Conservation (phyloP, 768 basidiomycete species). For the Lactifluus rugatus region DNA sequence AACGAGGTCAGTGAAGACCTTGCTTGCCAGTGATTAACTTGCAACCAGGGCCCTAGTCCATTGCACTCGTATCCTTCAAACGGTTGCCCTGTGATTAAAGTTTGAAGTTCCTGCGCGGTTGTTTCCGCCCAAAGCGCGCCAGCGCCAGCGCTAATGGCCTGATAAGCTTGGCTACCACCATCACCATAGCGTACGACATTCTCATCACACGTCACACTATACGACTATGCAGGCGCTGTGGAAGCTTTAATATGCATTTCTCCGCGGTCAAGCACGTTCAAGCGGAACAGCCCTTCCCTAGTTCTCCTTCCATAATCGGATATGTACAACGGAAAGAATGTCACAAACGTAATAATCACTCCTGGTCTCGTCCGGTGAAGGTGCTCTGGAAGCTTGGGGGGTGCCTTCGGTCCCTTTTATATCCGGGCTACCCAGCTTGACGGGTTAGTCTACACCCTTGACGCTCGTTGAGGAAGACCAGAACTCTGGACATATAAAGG, state of each 20-base stretch:
- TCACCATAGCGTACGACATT: background rate
- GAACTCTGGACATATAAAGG: slow-evolving; percentile 4
- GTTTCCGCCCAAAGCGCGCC: background rate
- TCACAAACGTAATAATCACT: background rate
- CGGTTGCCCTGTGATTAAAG: background rate
- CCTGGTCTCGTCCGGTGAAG: background rate
- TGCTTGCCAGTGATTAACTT: too few species aligned
- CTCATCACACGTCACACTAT: background rate
- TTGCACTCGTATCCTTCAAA: background rate
- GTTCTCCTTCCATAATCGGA: background rate
- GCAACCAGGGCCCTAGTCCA: too few species aligned
- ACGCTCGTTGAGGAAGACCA: background rate
- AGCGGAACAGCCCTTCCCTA: background rate
- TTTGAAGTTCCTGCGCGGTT: background rate
- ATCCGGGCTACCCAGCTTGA: background rate
- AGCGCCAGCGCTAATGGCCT: background rate
- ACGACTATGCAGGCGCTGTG: background rate
- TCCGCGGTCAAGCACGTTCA: background rate
- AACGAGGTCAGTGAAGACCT: too few species aligned
- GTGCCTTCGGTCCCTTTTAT: background rate
- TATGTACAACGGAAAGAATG: background rate
- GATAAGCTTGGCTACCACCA: background rate
- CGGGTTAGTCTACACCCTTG: background rate
- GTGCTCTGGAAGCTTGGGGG: background rate
- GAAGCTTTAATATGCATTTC: background rate